Evolutionary conservation across 1,284 basidiomycete genomes (phyloP), one percentile per base, ranked within the genome.

Genomic region (Ganoderma multipileum): DNA sequence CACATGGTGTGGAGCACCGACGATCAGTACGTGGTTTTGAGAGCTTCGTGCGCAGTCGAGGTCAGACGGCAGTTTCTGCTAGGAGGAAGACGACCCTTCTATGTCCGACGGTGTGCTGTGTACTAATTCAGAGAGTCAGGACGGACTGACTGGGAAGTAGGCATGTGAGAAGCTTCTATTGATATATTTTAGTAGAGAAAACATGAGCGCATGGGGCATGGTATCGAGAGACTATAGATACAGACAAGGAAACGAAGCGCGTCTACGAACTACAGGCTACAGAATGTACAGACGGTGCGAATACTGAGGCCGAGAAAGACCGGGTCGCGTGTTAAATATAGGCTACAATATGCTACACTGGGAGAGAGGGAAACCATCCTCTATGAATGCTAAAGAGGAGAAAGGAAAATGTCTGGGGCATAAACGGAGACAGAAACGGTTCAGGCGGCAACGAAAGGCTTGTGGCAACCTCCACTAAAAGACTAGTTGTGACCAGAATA

Each of bases 261-360:
- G 20, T 58, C 55, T 44, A 39, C 5, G n/a, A 20, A 62, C 50
- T 55, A 68, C 20, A 28, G 44, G 61, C 62, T 69, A 69, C 64
- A 66, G 54, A 33, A 42, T 26, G 7, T 38, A 58, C 33, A 55
- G 28, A 54, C 20, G 7, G 30, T 36, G 42, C 62, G 28, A 44
- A 54, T 44, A 67, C 4, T 65, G 41, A 36, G 39, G 38, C 6
- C 9, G 60, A 54, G 36, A n/a, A 55, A 50, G 36, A 41, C 47
- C 18, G 12, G 33, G 47, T 33, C 44, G 64, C 20, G 39, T n/a
- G 42, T 60, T 69, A 72, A 69, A 72, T 72, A 71, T 71, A 67
- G 60, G 66, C 68, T 69, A 72, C 71, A 26, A 26, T 23, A 52
- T 52, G 47, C 47, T 52, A 52, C 23, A 50, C n/a, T 20, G 41